A percentile compares a stretch with the other conserved stretches of the same genome.
Conservation (phyloP, 192 early-diverging fungal genomes). For the Podila verticillata region DNA sequence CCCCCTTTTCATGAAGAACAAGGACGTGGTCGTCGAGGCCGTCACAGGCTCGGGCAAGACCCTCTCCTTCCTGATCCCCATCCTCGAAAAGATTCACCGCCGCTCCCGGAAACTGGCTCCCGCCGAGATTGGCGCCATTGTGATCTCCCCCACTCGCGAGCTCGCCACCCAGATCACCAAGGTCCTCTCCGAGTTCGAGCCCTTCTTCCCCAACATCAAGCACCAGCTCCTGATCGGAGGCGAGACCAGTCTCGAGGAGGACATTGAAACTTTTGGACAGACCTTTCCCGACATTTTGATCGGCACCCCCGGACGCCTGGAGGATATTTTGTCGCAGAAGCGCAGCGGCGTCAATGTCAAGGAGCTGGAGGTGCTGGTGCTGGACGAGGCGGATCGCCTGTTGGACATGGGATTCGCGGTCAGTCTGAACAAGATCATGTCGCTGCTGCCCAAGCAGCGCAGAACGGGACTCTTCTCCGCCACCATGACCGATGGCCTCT, state of each 20-base stretch:
- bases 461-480: slow-evolving; percentile 97
- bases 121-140: slow-evolving; percentile 85
- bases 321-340: slow-evolving; percentile 74
- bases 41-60: slow-evolving; percentile 98
- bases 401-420: slow-evolving; percentile 95
- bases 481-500: slow-evolving; percentile 92
- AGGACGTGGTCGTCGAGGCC: slow-evolving; percentile 97
- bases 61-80: slow-evolving; percentile 89
- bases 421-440: slow-evolving; percentile 81
- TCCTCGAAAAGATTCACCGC: slow-evolving; percentile 86
- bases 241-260: slow-evolving; percentile 64
- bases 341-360: slow-evolving; percentile 69
- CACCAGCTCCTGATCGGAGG: slow-evolving; percentile 83
- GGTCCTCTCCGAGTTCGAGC: slow-evolving; percentile 75
- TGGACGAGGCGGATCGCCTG: slow-evolving; percentile 96
- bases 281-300: slow-evolving; percentile 85
- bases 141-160: slow-evolving; percentile 92
- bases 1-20: slow-evolving; percentile 89
- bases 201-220: slow-evolving; percentile 36
- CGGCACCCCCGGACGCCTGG: slow-evolving; percentile 90
- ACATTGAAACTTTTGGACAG: slow-evolving; percentile 69
- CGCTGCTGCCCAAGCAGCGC: slow-evolving; percentile 89
- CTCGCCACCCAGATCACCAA: slow-evolving; percentile 86
- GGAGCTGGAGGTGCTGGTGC: slow-evolving; percentile 87
- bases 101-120: slow-evolving; percentile 67